Percentiles rank a stretch among this genome's conserved stretches.
Conservation (phyloP, 192 early-diverging fungal species). For the Spinellus fusiger region DNA sequence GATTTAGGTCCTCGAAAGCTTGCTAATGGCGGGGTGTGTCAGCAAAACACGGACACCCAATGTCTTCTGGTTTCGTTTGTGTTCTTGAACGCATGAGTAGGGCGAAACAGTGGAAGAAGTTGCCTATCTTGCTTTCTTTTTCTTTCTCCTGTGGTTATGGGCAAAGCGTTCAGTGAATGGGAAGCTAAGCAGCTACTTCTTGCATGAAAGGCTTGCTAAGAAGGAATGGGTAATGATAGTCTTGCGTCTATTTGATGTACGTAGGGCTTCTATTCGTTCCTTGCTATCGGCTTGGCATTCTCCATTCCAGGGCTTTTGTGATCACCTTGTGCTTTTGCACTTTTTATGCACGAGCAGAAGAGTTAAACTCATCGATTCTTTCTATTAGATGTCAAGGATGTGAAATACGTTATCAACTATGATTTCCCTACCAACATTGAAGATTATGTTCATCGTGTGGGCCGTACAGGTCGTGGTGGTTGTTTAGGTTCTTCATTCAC, state of each 20-base stretch:
- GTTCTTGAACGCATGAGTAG: background rate
- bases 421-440: constrained; percentile 90
- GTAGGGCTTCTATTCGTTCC: background rate
- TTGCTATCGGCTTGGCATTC: background rate
- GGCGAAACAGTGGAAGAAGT: background rate
- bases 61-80: background rate
- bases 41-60: background rate
- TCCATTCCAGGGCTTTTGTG: background rate
- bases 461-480: constrained; percentile 94
- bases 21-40: background rate
- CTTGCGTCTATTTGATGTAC: background rate
- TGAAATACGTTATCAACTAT: constrained; percentile 96
- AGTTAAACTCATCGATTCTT: background rate
- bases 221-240: background rate
- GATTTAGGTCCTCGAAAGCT: constrained; percentile 1
- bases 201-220: background rate
- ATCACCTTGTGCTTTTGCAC: background rate
- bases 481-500: constrained; percentile 85
- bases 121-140: background rate
- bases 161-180: background rate
- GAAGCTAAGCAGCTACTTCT: background rate
- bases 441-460: constrained; percentile 92
- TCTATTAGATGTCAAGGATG: constrained; percentile 79
- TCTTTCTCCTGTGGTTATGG: background rate
- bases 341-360: background rate